Evolutionary conservation across 768 basidiomycete genomes (phyloP).

Genomic region (Xerocomellus intermedius): DNA sequence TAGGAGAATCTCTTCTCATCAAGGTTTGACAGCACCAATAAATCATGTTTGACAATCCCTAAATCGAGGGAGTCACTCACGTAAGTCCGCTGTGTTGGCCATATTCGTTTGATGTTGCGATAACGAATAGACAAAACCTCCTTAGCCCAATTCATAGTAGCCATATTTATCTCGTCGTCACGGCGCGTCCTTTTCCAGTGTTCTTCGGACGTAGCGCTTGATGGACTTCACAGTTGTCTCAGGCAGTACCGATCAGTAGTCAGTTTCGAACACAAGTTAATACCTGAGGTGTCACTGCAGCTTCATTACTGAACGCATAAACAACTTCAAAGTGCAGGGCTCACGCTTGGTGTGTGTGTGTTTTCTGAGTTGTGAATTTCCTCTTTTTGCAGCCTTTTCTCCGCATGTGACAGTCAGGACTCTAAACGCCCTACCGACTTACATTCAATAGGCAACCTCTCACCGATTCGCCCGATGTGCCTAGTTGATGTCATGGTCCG

Average conservation of each 20-base stretch:
- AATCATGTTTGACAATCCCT: constrained; percentile 18
- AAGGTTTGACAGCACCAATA: constrained; percentile 29
- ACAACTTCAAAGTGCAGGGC: not conserved
- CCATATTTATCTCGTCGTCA: constrained; percentile 22
- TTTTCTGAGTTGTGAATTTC: not conserved
- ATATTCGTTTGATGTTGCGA: constrained; percentile 10
- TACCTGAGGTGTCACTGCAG: not conserved
- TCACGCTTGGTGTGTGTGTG: not conserved
- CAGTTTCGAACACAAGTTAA: not conserved
- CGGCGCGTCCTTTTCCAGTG: constrained; percentile 2
- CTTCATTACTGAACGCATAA: not conserved
- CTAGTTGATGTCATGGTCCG: constrained; percentile 22
- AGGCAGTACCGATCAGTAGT: not conserved
- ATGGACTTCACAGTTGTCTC: not conserved
- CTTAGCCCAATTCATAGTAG: not conserved
- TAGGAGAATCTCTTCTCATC: constrained; percentile 15
- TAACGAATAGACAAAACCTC: constrained; percentile 7
- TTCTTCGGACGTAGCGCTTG: not conserved
- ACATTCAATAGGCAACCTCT: constrained; percentile 13
- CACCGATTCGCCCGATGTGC: constrained; percentile 18
- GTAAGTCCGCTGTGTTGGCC: constrained; percentile 17
- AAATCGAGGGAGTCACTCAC: constrained; percentile 20
- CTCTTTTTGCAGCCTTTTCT: constrained; percentile 12
- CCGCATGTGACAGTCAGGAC: constrained; percentile 16
- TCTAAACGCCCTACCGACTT: constrained; percentile 6